Conservation (phyloP, 768 basidiomycete species). For the Tricholoma saponaceum region DNA sequence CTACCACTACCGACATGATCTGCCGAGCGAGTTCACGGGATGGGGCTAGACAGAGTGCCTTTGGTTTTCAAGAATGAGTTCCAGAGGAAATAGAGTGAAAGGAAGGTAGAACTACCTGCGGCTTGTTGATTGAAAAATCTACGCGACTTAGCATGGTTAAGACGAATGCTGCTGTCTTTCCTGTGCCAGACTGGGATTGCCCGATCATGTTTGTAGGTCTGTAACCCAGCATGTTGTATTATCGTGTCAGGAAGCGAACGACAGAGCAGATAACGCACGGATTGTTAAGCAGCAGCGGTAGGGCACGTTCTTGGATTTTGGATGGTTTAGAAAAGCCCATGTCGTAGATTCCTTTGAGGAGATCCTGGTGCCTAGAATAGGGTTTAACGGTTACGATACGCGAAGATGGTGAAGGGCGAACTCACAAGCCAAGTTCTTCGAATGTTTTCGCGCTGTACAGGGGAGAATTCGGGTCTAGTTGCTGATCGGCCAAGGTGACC, state of each 20-base stretch:
- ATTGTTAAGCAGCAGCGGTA: slow-evolving; percentile 84
- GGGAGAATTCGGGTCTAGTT: slow-evolving; percentile 94
- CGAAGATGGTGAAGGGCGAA: slow-evolving; percentile 10
- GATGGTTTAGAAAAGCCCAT: slow-evolving; percentile 98
- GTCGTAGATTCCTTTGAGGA: slow-evolving; percentile 90
- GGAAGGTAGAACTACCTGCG: slow-evolving; percentile 56
- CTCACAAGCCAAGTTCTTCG: slow-evolving; percentile 92
- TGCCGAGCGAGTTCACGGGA: slow-evolving; percentile 96
- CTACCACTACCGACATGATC: slow-evolving; percentile 91
- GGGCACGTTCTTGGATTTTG: slow-evolving; percentile 96
- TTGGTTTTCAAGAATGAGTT: slow-evolving; percentile 1
- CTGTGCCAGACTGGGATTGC: slow-evolving; percentile 98
- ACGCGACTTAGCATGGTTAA: slow-evolving; percentile 95
- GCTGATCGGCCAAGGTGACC: slow-evolving; percentile 97
- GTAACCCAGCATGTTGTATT: slow-evolving; percentile 2
- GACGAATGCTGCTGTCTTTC: slow-evolving; percentile 98
- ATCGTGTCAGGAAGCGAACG: background rate
- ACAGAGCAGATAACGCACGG: slow-evolving; percentile 54
- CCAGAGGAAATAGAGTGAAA: background rate
- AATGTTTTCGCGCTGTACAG: slow-evolving; percentile 91
- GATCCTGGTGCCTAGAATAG: slow-evolving; percentile 63
- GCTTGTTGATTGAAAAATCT: slow-evolving; percentile 75
- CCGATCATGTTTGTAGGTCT: slow-evolving; percentile 99
- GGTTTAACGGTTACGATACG: background rate
- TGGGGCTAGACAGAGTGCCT: slow-evolving; percentile 97